These are phyloP conservation scores for Umbellularia californica DNA, from an alignment of 164 flowering plant species.

Conservation along the genomic window DNA sequence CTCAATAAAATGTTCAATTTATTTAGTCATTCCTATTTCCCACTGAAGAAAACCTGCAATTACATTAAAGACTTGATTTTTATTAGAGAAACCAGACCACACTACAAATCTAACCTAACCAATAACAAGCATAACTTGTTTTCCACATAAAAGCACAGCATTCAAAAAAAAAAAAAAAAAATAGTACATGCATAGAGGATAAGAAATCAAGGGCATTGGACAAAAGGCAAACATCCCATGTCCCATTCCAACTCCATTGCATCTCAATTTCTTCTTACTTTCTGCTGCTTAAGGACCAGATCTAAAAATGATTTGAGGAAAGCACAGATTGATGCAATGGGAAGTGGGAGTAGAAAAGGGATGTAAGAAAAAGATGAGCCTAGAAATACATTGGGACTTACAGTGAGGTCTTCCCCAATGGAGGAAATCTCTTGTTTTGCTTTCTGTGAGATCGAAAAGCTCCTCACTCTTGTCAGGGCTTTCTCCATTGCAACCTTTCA, in stretches of 20 bases:
- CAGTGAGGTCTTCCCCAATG: slow-evolving; percentile 70
- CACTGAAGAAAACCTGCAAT: too few relatives aligned
- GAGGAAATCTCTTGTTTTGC: slow-evolving; percentile 75
- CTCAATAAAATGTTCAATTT: too few relatives aligned
- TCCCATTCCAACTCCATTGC: not conserved
- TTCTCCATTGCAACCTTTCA: slow-evolving; percentile 51
- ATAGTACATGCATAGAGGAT: not conserved
- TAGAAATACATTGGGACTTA: slow-evolving; percentile 20
- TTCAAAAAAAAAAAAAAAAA: too few relatives aligned
- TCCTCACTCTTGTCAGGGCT: slow-evolving; percentile 65
- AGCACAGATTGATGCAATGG: not conserved
- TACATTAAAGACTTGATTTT: too few relatives aligned
- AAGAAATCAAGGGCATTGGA: not conserved
- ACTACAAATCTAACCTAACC: too few relatives aligned
- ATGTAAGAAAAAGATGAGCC: slow-evolving; percentile 1
- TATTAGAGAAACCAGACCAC: too few relatives aligned
- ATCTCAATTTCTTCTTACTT: not conserved
- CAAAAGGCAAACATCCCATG: not conserved
- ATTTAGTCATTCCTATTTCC: too few relatives aligned
- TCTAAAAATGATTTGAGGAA: not conserved
- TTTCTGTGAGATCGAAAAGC: slow-evolving; percentile 73
- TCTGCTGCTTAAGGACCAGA: not conserved
- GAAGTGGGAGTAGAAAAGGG: not conserved
- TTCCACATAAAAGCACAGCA: too few relatives aligned
- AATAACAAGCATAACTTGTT: too few relatives aligned